Percentiles rank a stretch among this genome's conserved stretches.
phyloP scores from a whole-genome alignment of 208 protist species.

The Phytomonas francai region DNA sequence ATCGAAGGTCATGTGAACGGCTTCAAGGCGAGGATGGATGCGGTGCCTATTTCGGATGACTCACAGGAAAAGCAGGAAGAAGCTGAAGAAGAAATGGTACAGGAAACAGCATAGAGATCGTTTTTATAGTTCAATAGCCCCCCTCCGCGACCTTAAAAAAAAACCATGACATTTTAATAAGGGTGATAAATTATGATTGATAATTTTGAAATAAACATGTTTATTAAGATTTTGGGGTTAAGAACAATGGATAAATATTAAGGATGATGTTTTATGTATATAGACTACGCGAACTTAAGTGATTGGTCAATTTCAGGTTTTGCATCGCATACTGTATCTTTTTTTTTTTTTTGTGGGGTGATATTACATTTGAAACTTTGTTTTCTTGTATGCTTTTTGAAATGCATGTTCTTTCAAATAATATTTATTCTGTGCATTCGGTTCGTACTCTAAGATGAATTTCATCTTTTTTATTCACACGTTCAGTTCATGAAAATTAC shows the following conservation, averaged over 20 bases:
- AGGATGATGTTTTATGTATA: not conserved
- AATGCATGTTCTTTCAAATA: no score
- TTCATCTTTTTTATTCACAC: not conserved
- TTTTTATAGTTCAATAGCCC: not conserved
- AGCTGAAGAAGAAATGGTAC: slow-evolving; percentile 8
- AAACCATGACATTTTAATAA: not conserved
- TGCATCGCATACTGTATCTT: not conserved
- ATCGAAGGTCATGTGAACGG: slow-evolving; percentile 74
- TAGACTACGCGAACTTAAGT: not conserved
- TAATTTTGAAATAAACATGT: slow-evolving; percentile 1
- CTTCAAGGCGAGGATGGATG: slow-evolving; percentile 73
- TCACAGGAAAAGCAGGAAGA: slow-evolving; percentile 27
- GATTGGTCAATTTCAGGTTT: no score
- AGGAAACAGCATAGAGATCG: slow-evolving; percentile 6
- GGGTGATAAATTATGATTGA: slow-evolving; percentile 1
- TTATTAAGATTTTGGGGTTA: no score
- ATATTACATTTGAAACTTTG: not conserved
- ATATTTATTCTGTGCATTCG: no score
- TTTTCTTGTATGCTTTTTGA: slow-evolving; percentile 9
- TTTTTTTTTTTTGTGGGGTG: slow-evolving; percentile 1
- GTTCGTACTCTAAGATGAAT: no score
- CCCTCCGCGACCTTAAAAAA: slow-evolving; percentile 12
- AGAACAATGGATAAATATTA: no score
- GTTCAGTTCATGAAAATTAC: no score
- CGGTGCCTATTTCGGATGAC: slow-evolving; percentile 54